These are phyloP conservation scores for Protea cynaroides DNA, from an alignment of 164 flowering plant genomes.

Conservation along the genomic window DNA sequence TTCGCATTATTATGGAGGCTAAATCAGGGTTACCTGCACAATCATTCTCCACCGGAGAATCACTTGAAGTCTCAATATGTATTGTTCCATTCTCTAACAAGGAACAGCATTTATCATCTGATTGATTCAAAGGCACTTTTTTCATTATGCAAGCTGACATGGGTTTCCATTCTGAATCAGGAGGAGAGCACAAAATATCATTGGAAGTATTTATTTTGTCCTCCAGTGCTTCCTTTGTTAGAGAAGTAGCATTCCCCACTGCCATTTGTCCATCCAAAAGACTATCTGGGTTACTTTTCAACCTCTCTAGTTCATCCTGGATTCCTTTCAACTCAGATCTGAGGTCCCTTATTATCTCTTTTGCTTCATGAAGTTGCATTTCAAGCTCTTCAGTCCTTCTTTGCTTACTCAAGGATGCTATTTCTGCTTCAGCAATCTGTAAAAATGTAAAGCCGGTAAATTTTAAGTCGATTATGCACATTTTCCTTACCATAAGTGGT, in stretches of 20 bases:
- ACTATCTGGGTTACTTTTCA: conserved; percentile 19
- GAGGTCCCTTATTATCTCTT: conserved; percentile 65
- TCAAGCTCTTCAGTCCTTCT: conserved; percentile 76
- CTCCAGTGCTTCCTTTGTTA: conserved; percentile 16
- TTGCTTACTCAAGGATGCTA: conserved; percentile 43
- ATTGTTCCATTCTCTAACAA: conserved; percentile 4
- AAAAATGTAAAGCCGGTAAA: neutral
- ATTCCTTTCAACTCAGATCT: conserved; percentile 53
- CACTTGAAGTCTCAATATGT: conserved; percentile 11
- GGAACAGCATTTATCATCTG: conserved; percentile 12
- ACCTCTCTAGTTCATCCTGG: conserved; percentile 44
- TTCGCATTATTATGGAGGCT: conserved; percentile 51
- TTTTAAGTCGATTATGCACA: neutral
- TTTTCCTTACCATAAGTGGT: neutral
- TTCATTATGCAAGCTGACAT: conserved; percentile 17
- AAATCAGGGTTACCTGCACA: conserved; percentile 39
- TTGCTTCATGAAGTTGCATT: conserved; percentile 82
- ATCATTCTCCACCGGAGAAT: conserved; percentile 16
- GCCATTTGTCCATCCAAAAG: conserved; percentile 16
- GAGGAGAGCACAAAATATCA: conserved; percentile 10
- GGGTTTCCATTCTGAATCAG: conserved; percentile 14
- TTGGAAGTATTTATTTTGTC: conserved; percentile 18
- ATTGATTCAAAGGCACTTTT: conserved; percentile 16
- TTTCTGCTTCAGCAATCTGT: conserved; percentile 58
- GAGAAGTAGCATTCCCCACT: conserved; percentile 8